Evolutionary conservation across 805 yeast genomes (phyloP).

Genomic region (Metschnikowia peoriensis): DNA sequence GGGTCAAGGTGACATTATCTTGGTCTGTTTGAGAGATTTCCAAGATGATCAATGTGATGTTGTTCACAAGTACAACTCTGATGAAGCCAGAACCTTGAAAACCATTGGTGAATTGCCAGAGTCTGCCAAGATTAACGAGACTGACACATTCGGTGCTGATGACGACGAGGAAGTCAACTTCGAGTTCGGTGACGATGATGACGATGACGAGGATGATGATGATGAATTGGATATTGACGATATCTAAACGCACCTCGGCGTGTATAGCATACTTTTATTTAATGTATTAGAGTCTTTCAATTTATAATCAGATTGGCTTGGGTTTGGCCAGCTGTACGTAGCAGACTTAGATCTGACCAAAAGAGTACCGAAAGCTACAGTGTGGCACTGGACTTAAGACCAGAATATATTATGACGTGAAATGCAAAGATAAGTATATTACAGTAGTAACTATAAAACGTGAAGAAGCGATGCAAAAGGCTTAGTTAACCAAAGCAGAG

Average conservation of each 20-base stretch:
- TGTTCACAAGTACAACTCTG: slow-evolving; percentile 93
- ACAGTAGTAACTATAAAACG: slow-evolving; percentile 10
- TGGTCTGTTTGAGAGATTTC: slow-evolving; percentile 96
- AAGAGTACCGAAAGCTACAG: background rate
- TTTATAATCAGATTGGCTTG: background rate
- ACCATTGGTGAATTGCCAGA: slow-evolving; percentile 97
- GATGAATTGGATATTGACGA: slow-evolving; percentile 90
- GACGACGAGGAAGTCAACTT: slow-evolving; percentile 97
- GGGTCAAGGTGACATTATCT: slow-evolving; percentile 96
- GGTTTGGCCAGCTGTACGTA: background rate
- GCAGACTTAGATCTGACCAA: background rate
- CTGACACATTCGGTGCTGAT: slow-evolving; percentile 94
- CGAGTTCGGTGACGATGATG: slow-evolving; percentile 94
- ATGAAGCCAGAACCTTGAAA: slow-evolving; percentile 96
- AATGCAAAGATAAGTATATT: slow-evolving; percentile 14
- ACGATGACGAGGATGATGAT: slow-evolving; percentile 68
- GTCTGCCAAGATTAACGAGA: slow-evolving; percentile 94
- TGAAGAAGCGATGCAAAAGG: slow-evolving; percentile 20
- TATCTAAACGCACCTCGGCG: slow-evolving; percentile 47
- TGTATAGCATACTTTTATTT: slow-evolving; percentile 2
- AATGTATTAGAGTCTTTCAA: slow-evolving; percentile 1
- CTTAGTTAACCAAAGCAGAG: slow-evolving; percentile 97
- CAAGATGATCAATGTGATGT: slow-evolving; percentile 98
- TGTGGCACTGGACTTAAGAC: background rate
- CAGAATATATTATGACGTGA: background rate